Base-by-base conservation (phyloP, 768 basidiomycete species). In the Amyloporia xantha region DNA sequence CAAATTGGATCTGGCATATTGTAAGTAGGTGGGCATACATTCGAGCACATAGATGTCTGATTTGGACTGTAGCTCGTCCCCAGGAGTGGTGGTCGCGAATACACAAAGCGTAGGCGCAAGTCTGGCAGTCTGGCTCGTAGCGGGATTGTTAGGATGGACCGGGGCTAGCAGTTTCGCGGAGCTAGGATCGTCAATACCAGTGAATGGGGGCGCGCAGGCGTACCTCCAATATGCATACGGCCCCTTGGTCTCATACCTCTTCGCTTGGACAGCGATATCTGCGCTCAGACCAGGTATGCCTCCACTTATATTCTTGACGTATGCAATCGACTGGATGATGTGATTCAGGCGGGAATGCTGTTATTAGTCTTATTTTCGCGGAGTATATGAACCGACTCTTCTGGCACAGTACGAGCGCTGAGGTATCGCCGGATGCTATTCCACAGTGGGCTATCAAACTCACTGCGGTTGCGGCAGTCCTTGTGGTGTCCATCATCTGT, bases 1-100 rank as follows among this genome's bases (percentile, higher is more conserved):
- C 91, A 94, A 83, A 88, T 91, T 66, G 92, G 92, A 13, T 94
- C 91, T 15, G 92, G 92, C 27, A 96, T 96, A 50, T 96, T 95
- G 90, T 91, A 61, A 55, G 84, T 62, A 17, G n/a, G 15, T 23
- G 39, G 15, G 37, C 24, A 38, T 2, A 17, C 12, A 17, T 15
- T 33, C 30, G 27, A 17, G 4, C 17, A 19, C 20, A 10, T 5
- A 11, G 21, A 23, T 26, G 30, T 4, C 41, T 23, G 4, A 5
- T n/a, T 41, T 25, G 13, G 17, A n/a, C 13, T 33, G 17, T 50
- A 92, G 90, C 68, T 93, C 91, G 3, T 93, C 91, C 4, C 92
- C 94, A 1, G 95, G 95, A 2, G 81, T 97, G 23, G 83, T 97
- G 2, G 81, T 94, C 23, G 86, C 90, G 9, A 90, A 94, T 60